phyloP scores from a whole-genome alignment of 768 basidiomycete genomes.

The Boletus pseudopeckii region DNA sequence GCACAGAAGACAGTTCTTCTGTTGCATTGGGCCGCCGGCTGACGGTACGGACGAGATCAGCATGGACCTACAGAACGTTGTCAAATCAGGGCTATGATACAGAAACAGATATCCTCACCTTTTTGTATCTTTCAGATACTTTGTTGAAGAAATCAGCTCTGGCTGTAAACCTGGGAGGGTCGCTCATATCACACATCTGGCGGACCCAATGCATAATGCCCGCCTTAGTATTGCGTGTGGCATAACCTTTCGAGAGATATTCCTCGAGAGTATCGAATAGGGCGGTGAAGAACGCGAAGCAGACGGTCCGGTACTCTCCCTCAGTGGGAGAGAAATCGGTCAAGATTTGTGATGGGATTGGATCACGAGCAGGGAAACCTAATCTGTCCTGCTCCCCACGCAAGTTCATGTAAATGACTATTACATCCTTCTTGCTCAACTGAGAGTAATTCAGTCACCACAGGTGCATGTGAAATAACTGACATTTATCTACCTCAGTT shows the following conservation, averaged over 20 bases:
- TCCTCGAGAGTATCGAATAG: slow-evolving; percentile 4
- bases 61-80: background rate
- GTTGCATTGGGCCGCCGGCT: too few species aligned
- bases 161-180: background rate
- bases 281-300: slow-evolving; percentile 13
- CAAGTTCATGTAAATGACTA: slow-evolving; percentile 19
- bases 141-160: background rate
- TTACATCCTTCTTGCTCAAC: background rate
- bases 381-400: background rate
- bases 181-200: slow-evolving; percentile 1
- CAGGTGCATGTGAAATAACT: too few species aligned
- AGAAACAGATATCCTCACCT: background rate
- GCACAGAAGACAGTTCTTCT: background rate
- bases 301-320: background rate
- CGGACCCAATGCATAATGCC: background rate
- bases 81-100: background rate
- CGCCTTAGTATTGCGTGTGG: background rate
- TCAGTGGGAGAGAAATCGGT: background rate
- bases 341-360: slow-evolving; percentile 11
- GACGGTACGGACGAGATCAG: background rate
- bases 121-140: background rate
- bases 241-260: background rate
- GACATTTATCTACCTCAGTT: slow-evolving; percentile 6
- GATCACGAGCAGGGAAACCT: slow-evolving; percentile 15
- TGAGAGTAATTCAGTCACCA: background rate